Base-by-base conservation (phyloP, 1,284 basidiomycete genomes). In the Melampsora americana region DNA sequence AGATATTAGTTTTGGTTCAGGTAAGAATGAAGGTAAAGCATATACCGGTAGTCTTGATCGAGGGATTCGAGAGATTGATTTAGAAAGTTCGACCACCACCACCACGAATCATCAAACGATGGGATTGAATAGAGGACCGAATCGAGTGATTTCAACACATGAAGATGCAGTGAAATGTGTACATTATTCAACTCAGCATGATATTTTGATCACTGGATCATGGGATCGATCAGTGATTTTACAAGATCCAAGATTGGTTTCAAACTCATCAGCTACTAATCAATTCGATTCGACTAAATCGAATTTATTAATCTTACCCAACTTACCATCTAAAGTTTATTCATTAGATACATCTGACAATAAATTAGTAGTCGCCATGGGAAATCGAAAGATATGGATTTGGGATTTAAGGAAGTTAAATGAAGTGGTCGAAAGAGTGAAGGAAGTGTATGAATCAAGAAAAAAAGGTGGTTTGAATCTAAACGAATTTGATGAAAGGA, bases 141-240 rank as follows among this genome's bases (percentile, higher is more conserved):
- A 60, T 61, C 65, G 73, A 28, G 73, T 75, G 6, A 75, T 75
- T 44, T 60, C 73, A 32, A 75, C 73, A 0, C 73, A 75, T 53
- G 66, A 75, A 62, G 73, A 75, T 26, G 66, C 73, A 20, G 73
- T 75, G 5, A 68, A 69, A 75, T 75, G 73, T 68, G 73, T 75
- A 5, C 73, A 75, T 68, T 75, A 68, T 46, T 48, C 65, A 0
- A 18, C 53, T 23, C 30, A 60, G 32, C 59, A 60, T 46, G 66
- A 68, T 32, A 75, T 75, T 44, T 85, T 96, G 48, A 87, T 95
- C 66, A 90, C 92, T 0, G 92, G 91, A 16, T 94, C 92, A 26
- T 96, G 93, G 93, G 94, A 97, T 82, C 88, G 89, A 74, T 90
- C 91, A 0, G 80, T 96, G 32, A 89, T 90, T n/a, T 87, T 94